These are phyloP conservation scores for Yamadazyma jaroonii DNA, from an alignment of 1,139 yeast species.

Conservation along the genomic window DNA sequence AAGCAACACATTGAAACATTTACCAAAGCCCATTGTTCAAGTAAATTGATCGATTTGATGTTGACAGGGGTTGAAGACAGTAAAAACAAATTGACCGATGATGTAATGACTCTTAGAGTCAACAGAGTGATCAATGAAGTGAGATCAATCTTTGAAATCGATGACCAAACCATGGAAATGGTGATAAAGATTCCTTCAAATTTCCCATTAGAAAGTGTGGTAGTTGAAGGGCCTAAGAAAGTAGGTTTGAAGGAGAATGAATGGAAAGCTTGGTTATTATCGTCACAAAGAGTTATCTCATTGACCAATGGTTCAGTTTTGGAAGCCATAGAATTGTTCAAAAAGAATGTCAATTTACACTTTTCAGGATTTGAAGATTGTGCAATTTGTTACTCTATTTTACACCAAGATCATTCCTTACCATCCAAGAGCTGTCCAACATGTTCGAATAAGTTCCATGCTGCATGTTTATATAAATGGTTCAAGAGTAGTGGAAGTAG, in stretches of 20 bases:
- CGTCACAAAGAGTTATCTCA: conserved; percentile 78
- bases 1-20: conserved; percentile 61
- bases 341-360: conserved; percentile 75
- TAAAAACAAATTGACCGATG: conserved; percentile 37
- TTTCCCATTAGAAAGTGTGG: conserved; percentile 72
- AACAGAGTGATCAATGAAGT: conserved; percentile 67
- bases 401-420: conserved; percentile 86
- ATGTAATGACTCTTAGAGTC: conserved; percentile 55
- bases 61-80: conserved; percentile 48
- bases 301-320: conserved; percentile 75
- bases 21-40: conserved; percentile 61
- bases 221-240: conserved; percentile 73
- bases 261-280: conserved; percentile 94
- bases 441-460: conserved; percentile 91
- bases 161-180: conserved; percentile 85
- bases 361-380: conserved; percentile 95
- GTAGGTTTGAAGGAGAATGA: conserved; percentile 89
- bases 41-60: conserved; percentile 58
- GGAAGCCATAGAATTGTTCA: conserved; percentile 80
- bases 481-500: conserved; percentile 89
- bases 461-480: conserved; percentile 98
- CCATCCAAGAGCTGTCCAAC: conserved; percentile 89
- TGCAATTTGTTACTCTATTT: conserved; percentile 89
- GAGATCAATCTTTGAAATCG: conserved; percentile 71
- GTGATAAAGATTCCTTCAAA: conserved; percentile 66